Evolutionary conservation across 805 yeast genomes (phyloP), one percentile per base, ranked within the genome.

Genomic region (Clavispora phyllophila): DNA sequence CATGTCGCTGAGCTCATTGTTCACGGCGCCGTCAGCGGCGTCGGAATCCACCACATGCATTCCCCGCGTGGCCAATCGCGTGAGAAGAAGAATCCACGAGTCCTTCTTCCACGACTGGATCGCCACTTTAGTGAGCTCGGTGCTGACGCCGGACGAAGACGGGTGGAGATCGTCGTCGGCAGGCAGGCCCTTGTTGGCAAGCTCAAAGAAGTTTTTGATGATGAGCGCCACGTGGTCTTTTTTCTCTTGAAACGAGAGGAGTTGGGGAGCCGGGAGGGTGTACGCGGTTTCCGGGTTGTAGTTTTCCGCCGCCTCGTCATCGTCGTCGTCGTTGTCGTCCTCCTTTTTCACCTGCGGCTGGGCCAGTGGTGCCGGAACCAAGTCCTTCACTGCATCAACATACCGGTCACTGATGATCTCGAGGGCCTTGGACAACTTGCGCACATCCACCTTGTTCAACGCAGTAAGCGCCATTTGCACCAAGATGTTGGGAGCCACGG

Each of bases 11-110:
- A 78, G 71, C 36, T 69, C 77, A 23, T 63, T 61, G 40, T 59
- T 57, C 19, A 46, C 47, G 13, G 48, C 44, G 6, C 47, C 55
- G 39, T 65, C 71, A 3, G 57, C 50, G 3, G 60, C 55, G 7
- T 45, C 46, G 18, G 46, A 31, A 23, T 50, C 56, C 13, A 54
- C 45, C 9, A 57, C 46, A 47, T 63, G 66, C 50, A 86, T 70
- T 0, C 97, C 99, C 51, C 99, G 71, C 0, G 96, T 82, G 0
- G 93, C 86, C 36, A 89, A 63, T 57, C 98, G 71, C 1, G 88
- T 78, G 32, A 90, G 67, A 12, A 91, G 56, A 4, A 82, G 68
- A 12, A 87, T 65, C 96, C 96, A 89, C 1, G 91, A 79, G 48
- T 82, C 82, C 32, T 72, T 75, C 38, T 65, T 68, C 82, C 82